Evolutionary conservation across 768 basidiomycete species (phyloP), one percentile per base, ranked within the genome.

Genomic region (Hortiboletus campestris): DNA sequence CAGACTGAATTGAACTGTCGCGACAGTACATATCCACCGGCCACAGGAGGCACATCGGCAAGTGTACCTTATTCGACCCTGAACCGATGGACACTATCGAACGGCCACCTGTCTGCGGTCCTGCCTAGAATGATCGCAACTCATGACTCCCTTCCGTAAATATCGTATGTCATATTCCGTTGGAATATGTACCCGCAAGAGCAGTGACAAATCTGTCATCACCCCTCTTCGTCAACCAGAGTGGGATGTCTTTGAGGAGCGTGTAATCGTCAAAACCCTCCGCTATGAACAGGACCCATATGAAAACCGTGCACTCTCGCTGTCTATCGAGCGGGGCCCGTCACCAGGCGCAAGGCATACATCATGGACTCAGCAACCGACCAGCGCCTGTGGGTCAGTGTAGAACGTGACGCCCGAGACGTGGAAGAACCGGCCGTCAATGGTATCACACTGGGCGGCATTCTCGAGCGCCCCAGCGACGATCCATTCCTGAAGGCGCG

Each of bases 1-100:
- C 32, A 19, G 42, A 31, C 34, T 6, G 10, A 20, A 34, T 29
- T 14, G 29, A 8, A 32, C 17, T 25, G 19, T 32, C n/a, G 20
- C n/a, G n/a, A n/a, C n/a, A n/a, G 47, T 14, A 35, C 14, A 19
- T 47, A 29, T 51, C 35, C 25, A 36, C 34, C 19, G 17, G 17
- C 17, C 9, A 46, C 8, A 48, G 16, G 42, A 49, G 38, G 41
- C 25, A 44, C 48, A 44, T 39, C 25, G 20, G 17, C n/a, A 10
- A 25, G 22, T 16, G 40, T 52, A 57, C 44, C 43, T 43, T 55
- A 56, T 60, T 25, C 53, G 65, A 35, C 55, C 65, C 48, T 58
- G 56, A 6, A 51, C 52, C 28, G 25, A 56, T 16, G 56, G 60
- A 20, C 44, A 25, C 25, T 38, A 44, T 50, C 44, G 1, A 53